phyloP scores from a whole-genome alignment of 331 rosid genomes.

The Malus hybrid region DNA sequence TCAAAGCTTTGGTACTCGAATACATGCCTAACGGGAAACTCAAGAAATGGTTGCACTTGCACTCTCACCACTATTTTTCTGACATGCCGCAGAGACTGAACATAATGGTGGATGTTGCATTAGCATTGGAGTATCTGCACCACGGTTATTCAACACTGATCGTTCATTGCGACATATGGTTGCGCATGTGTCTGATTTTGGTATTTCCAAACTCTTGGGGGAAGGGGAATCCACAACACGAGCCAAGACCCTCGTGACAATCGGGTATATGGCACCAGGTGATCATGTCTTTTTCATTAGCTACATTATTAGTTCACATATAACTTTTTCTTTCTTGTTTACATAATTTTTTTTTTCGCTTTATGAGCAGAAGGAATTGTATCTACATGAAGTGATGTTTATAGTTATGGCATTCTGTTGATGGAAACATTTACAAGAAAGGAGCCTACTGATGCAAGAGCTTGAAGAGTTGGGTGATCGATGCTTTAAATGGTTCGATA shows the following conservation, averaged over 20 bases:
- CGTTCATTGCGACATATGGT: constrained; percentile 43
- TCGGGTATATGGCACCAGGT: constrained; percentile 41
- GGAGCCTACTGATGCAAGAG: constrained; percentile 29
- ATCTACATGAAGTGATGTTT: constrained; percentile 33
- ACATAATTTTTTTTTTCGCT: constrained; percentile 4
- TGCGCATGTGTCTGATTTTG: constrained; percentile 36
- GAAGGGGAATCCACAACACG: constrained; percentile 16
- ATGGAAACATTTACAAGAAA: constrained; percentile 42
- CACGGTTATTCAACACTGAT: constrained; percentile 26
- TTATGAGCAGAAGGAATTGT: constrained; percentile 31
- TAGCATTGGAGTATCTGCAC: constrained; percentile 35
- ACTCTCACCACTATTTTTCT: constrained; percentile 2
- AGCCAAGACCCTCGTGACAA: constrained; percentile 34
- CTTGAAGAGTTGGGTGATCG: constrained; percentile 26
- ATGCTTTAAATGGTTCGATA: constrained; percentile 12
- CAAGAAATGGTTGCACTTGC: not conserved
- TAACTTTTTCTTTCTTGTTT: constrained; percentile 10
- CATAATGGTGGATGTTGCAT: constrained; percentile 33
- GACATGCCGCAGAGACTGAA: constrained; percentile 18
- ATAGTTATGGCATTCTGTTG: constrained; percentile 35
- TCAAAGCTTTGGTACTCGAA: constrained; percentile 33
- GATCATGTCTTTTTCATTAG: not conserved
- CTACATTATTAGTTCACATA: not conserved
- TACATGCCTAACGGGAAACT: constrained; percentile 21
- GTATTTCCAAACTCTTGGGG: constrained; percentile 31